Evolutionary conservation across 2,329 filamentous ascomycete species (phyloP).

Genomic region (Septoria linicola): DNA sequence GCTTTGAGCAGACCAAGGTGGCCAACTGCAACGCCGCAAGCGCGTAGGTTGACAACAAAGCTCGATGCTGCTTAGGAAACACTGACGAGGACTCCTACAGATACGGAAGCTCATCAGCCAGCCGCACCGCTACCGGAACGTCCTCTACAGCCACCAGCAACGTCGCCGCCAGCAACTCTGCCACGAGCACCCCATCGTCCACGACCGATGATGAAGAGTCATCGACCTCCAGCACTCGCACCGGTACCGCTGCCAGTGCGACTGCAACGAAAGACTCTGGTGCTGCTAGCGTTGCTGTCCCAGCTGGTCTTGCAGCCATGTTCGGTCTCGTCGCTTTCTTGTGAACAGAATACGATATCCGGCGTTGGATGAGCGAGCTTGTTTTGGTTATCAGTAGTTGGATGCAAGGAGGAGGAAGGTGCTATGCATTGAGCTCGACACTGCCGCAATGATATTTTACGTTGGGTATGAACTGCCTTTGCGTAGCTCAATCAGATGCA

Average conservation of each 20-base stretch:
- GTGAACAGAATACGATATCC: neutral
- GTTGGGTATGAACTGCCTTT: no score
- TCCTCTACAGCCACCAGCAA: constrained; percentile 14
- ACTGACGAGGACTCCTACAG: constrained; percentile 1
- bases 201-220: constrained; percentile 11
- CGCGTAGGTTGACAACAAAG: constrained; percentile 28
- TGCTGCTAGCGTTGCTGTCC: constrained; percentile 17
- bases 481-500: no score
- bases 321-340: constrained; percentile 16
- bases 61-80: neutral
- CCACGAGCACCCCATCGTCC: constrained; percentile 3
- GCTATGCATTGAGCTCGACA: no score
- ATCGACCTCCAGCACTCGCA: constrained; percentile 5
- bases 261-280: constrained; percentile 10
- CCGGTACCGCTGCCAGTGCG: constrained; percentile 8
- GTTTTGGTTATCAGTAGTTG: neutral
- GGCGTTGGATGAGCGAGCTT: neutral
- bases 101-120: constrained; percentile 45
- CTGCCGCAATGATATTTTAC: no score
- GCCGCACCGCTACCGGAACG: constrained; percentile 50
- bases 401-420: neutral
- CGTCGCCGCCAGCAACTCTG: constrained; percentile 3
- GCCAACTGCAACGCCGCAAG: constrained; percentile 40
- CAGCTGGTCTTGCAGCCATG: constrained; percentile 23
- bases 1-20: constrained; percentile 37